These are phyloP conservation scores for Atkinsonella hypoxylon DNA, from an alignment of 2,329 filamentous ascomycete species.

Conservation along the genomic window DNA sequence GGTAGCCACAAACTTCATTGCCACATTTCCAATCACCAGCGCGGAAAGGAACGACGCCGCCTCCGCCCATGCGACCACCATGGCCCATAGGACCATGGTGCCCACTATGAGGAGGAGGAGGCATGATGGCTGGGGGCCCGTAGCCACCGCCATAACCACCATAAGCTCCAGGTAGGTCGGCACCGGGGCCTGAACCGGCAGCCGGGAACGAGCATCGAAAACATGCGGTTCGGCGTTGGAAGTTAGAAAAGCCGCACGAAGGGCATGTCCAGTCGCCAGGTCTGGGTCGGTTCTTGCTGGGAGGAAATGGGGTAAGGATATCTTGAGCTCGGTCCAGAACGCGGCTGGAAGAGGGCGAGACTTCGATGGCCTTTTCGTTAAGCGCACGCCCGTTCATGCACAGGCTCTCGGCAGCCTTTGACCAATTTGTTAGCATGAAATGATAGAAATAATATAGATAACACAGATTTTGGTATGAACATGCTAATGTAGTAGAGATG, in stretches of 20 bases:
- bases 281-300: slow-evolving; percentile 93
- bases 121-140: slow-evolving; percentile 68
- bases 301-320: slow-evolving; percentile 92
- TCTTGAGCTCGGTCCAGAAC: slow-evolving; percentile 92
- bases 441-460: neutral
- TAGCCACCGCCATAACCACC: slow-evolving; percentile 56
- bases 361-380: slow-evolving; percentile 98
- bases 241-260: slow-evolving; percentile 97
- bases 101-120: slow-evolving; percentile 63
- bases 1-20: slow-evolving; percentile 92
- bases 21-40: slow-evolving; percentile 99
- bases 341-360: slow-evolving; percentile 92
- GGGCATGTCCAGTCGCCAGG: slow-evolving; percentile 99
- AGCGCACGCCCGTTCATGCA: slow-evolving; percentile 98
- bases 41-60: slow-evolving; percentile 87
- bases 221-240: slow-evolving; percentile 94
- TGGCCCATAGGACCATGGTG: slow-evolving; percentile 45
- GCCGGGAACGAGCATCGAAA: slow-evolving; percentile 99
- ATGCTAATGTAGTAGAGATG: neutral
- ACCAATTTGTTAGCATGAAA: no score
- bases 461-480: neutral
- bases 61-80: slow-evolving; percentile 63
- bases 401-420: slow-evolving; percentile 83
- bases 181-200: slow-evolving; percentile 63
- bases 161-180: slow-evolving; percentile 44